Percentiles rank a stretch among this genome's conserved stretches.
Evolutionary conservation across 1,284 basidiomycete species (phyloP).

Genomic region (Sphaerobolus stellatus): DNA sequence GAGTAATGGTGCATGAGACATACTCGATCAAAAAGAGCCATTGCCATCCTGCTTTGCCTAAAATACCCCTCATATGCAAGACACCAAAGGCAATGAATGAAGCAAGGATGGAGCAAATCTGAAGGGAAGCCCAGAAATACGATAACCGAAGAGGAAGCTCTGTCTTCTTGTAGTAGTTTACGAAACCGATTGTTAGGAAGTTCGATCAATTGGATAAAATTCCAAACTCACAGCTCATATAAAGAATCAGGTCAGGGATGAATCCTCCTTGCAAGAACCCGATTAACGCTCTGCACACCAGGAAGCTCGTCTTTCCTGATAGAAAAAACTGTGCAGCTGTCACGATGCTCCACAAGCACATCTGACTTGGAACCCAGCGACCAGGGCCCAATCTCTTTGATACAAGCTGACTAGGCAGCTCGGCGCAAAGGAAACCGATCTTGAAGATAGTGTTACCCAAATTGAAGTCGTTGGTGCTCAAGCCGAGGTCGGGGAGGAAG

Average conservation of each 20-base stretch:
- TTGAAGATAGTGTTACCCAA: constrained; percentile 60
- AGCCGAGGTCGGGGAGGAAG: constrained; percentile 57
- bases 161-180: constrained; percentile 65
- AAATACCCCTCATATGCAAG: constrained; percentile 56
- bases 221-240: constrained; percentile 53
- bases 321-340: constrained; percentile 64
- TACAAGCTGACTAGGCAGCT: constrained; percentile 68
- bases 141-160: constrained; percentile 68
- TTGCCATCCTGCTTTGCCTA: constrained; percentile 58
- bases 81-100: constrained; percentile 67
- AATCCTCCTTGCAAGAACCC: constrained; percentile 64
- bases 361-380: constrained; percentile 70
- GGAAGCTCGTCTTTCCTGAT: constrained; percentile 52
- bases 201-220: constrained; percentile 14
- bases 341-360: constrained; percentile 40
- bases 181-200: not conserved
- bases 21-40: constrained; percentile 57
- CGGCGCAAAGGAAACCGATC: constrained; percentile 58
- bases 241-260: constrained; percentile 64
- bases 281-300: constrained; percentile 43
- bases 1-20: constrained; percentile 12
- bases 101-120: constrained; percentile 49
- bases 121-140: constrained; percentile 66
- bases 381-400: constrained; percentile 71
- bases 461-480: constrained; percentile 68